Base-by-base conservation (phyloP, 257 asterid species). In the Solanum raphanifolium region DNA sequence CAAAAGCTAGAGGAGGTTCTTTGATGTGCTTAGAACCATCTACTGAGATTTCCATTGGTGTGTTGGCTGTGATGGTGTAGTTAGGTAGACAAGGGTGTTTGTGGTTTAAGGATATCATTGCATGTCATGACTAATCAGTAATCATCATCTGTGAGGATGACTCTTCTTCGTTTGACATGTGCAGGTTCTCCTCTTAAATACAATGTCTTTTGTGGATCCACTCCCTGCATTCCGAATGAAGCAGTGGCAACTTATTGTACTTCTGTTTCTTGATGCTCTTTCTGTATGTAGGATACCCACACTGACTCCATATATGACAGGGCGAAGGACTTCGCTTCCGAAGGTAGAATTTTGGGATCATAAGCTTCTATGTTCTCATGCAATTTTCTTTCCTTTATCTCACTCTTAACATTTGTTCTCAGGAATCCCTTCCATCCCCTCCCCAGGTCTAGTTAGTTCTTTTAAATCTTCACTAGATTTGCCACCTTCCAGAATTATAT, bases 261-360 rank as follows among this genome's bases (percentile, higher is more conserved):
- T 96, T 86, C 89, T 97, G 93, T 95, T 96, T 89, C 94, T 97
- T 27, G 98, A 97, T 88, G 98, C 99, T 86, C 96, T 97, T 76
- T 97, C 99, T 78, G 94, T 97, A 83, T 91, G 91, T 90, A 92
- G 95, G 89, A 91, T 96, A 88, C 93, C 98, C 83, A 78, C 95
- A 48, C 95, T 96, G 69, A 74, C 94, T 34, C 89, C 92, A 41
- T 89, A 90, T 91, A 90, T 93, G 95, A 89, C 90, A 66, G 92
- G 89, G 71, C 87, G 94, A 89, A 95, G 98, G 89, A 84, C 88
- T 88, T 89, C 89, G 89, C 93, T 96, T 91, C 93, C 95, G 87
- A 97, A 94, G 98, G 99, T 97, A 88, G 55, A 91, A 36, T 87
- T 20, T 71, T 89, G 38, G 43, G 88, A 43, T 78, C 84, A 41